These are phyloP conservation scores for Stephania yunnanensis DNA, from an alignment of 164 flowering plant genomes.

Conservation along the genomic window DNA sequence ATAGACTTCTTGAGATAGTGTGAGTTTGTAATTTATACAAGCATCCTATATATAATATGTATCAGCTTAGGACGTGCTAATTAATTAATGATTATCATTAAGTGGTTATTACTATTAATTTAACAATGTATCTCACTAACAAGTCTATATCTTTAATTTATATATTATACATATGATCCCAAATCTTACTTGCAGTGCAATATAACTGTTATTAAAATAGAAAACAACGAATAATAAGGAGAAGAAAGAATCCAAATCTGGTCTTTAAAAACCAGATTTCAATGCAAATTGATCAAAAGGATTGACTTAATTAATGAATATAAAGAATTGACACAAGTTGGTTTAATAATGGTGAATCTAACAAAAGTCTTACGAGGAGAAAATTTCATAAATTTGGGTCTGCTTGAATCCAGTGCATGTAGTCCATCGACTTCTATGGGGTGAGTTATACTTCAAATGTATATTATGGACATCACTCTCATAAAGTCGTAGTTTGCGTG, in stretches of 20 bases:
- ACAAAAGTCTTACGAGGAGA: background rate
- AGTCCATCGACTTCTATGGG: background rate
- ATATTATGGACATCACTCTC: background rate
- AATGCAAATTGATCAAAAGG: slow-evolving; percentile 1
- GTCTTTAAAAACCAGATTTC: background rate
- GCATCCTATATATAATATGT: background rate
- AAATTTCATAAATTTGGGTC: background rate
- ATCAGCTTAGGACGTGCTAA: background rate
- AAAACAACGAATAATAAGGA: background rate
- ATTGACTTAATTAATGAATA: background rate
- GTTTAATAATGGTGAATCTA: background rate
- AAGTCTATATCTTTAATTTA: background rate
- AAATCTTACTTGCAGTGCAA: slow-evolving; percentile 10
- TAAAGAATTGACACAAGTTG: background rate
- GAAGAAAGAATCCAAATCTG: background rate
- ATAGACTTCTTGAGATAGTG: slow-evolving; percentile 8
- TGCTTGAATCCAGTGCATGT: background rate
- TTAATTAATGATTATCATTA: background rate
- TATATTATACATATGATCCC: background rate
- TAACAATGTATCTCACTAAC: slow-evolving; percentile 8
- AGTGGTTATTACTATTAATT: background rate
- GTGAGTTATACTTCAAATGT: background rate
- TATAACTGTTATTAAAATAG: background rate
- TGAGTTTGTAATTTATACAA: no score
- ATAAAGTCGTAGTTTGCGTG: no score